phyloP scores from a whole-genome alignment of 2,329 filamentous ascomycete genomes.

The Trichocomaceae sp. region DNA sequence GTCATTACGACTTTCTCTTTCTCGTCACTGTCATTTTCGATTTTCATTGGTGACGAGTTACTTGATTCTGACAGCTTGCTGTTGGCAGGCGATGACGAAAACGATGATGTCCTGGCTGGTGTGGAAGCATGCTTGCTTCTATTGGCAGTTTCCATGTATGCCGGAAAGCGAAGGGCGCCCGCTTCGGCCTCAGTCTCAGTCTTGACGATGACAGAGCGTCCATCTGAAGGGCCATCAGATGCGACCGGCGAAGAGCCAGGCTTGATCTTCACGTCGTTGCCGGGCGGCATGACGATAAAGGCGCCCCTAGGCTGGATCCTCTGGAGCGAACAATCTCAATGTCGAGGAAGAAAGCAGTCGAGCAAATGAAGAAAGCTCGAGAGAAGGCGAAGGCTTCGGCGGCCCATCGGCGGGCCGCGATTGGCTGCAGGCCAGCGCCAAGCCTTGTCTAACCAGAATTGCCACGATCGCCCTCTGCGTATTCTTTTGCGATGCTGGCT shows the following conservation, averaged over 20 bases:
- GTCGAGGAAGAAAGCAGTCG: constrained; percentile 8
- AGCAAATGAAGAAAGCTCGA: constrained; percentile 8
- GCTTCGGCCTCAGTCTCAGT: constrained; percentile 9
- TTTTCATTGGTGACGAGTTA: constrained; percentile 23
- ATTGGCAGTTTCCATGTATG: constrained; percentile 6
- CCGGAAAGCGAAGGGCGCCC: constrained; percentile 9
- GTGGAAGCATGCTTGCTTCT: constrained; percentile 12
- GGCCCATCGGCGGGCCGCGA: constrained; percentile 10
- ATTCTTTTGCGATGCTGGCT: not conserved
- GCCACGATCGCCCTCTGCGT: constrained; percentile 8
- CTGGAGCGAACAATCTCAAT: constrained; percentile 5
- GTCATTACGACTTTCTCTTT: constrained; percentile 29
- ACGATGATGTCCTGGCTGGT: constrained; percentile 2
- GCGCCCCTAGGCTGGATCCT: constrained; percentile 15
- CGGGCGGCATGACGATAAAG: constrained; percentile 38
- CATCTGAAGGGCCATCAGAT: constrained; percentile 2
- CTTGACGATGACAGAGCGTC: constrained; percentile 6
- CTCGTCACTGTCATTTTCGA: constrained; percentile 25
- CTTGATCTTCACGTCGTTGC: constrained; percentile 36
- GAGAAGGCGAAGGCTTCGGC: constrained; percentile 11
- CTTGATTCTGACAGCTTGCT: constrained; percentile 21
- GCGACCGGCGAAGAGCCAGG: constrained; percentile 23
- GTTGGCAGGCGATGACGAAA: constrained; percentile 4
- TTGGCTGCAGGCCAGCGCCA: constrained; percentile 11
- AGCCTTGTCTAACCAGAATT: constrained; percentile 11